These are phyloP conservation scores for Calocybe indica DNA, from an alignment of 768 basidiomycete species.

Conservation along the genomic window DNA sequence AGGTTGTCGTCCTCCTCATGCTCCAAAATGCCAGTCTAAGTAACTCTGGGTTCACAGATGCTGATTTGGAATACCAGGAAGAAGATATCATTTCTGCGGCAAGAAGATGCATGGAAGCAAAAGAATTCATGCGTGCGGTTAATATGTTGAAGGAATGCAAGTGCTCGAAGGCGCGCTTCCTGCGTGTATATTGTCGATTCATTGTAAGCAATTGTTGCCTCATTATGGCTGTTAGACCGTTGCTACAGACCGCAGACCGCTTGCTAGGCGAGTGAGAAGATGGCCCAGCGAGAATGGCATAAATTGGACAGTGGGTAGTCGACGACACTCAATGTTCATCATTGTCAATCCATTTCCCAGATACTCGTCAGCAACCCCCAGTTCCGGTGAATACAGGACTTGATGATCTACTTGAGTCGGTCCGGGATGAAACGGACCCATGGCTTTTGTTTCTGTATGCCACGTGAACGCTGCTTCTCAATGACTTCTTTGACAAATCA, in stretches of 20 bases:
- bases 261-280: slow-evolving; percentile 74
- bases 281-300: slow-evolving; percentile 81
- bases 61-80: slow-evolving; percentile 52
- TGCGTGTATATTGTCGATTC: slow-evolving; percentile 76
- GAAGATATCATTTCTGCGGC: slow-evolving; percentile 72
- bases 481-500: slow-evolving; percentile 5
- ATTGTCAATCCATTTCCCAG: slow-evolving; percentile 26
- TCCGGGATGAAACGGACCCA: slow-evolving; percentile 61
- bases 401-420: slow-evolving; percentile 50
- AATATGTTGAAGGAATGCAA: slow-evolving; percentile 58
- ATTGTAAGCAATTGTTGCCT: slow-evolving; percentile 51
- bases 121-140: slow-evolving; percentile 73
- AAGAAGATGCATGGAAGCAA: slow-evolving; percentile 64
- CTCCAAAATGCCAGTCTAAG: slow-evolving; percentile 13
- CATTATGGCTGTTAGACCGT: slow-evolving; percentile 4
- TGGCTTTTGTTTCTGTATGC: slow-evolving; percentile 82
- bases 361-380: slow-evolving; percentile 63
- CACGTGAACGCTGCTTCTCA: background rate
- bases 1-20: slow-evolving; percentile 28
- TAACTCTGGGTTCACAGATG: slow-evolving; percentile 24
- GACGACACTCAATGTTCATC: background rate
- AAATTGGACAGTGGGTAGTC: slow-evolving; percentile 60
- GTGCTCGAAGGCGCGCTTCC: slow-evolving; percentile 70
- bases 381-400: slow-evolving; percentile 58
- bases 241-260: background rate